Base-by-base conservation (phyloP, 345 rosid genomes). In the Psidium friedrichsthalianum region DNA sequence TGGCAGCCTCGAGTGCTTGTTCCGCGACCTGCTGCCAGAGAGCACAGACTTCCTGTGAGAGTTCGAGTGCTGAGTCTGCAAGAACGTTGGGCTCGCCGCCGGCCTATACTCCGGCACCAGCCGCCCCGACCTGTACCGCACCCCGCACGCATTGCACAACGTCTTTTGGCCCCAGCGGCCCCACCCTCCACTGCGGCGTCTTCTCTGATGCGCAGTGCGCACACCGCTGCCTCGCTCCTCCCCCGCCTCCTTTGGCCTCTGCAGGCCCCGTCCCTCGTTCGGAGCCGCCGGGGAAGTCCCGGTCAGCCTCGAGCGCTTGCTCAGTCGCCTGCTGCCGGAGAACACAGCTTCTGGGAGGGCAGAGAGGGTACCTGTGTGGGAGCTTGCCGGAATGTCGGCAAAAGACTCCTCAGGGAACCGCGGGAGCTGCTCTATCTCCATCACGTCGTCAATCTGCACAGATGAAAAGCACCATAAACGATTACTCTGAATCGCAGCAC, bases 371-470 rank as follows among this genome's bases (percentile, higher is more conserved):
- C 90, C 92, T 87, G 90, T 47, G 55, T 8, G 20, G 8, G 69
- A 58, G 1, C 12, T 11, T 0, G 69, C 69, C 18, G 1, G 18
- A 15, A n/a, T 12, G 16, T n/a, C 3, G 4, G 8, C 3, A 32
- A 58, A 58, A 14, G 29, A 58, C 2, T 94, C 96, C 83, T 96
- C 94, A 0, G 93, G 94, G 89, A 93, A 92, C 57, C 83, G 91
- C 25, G 96, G 94, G 18, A 94, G 89, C 98, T 96, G 92, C 83
- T 94, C 98, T 11, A 94, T 85, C 88, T 94, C 98, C 12, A 94
- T 85, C 88, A 92, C 93, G 56, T 94, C 95, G 76, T 96, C 96
- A 83, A 88, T 91, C 98, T 96, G 82, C 88, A 82, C 64, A 58
- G 8, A 11, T 14, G 69, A 58, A 58, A n/a, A 12, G 18, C 69